phyloP scores from a whole-genome alignment of 2,329 filamentous ascomycete genomes.

The Moelleriella libera region DNA sequence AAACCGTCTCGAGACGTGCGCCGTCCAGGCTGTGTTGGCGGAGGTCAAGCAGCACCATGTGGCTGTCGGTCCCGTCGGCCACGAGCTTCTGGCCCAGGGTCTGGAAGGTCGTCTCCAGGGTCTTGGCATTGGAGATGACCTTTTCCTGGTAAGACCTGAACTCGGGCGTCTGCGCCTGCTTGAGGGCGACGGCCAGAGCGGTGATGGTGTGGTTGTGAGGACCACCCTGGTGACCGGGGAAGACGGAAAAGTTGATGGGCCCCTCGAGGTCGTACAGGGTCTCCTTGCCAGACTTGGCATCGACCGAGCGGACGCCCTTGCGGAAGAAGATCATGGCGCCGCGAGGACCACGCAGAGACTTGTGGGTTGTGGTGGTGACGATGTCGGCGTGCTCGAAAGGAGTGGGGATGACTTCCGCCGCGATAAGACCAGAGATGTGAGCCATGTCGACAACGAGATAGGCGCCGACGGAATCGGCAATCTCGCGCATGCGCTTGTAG shows the following conservation, averaged over 20 bases:
- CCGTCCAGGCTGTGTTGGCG: slow-evolving; percentile 79
- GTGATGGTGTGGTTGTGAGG: slow-evolving; percentile 99
- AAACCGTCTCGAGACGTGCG: slow-evolving; percentile 85
- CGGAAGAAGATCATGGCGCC: slow-evolving; percentile 99
- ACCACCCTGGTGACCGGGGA: slow-evolving; percentile 96
- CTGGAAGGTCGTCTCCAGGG: slow-evolving; percentile 75
- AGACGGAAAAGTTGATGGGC: slow-evolving; percentile 97
- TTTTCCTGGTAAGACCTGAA: slow-evolving; percentile 91
- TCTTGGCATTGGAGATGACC: slow-evolving; percentile 86
- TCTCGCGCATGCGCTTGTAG: slow-evolving; percentile 90
- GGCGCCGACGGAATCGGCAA: slow-evolving; percentile 82
- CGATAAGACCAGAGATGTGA: slow-evolving; percentile 92
- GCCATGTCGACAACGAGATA: slow-evolving; percentile 98
- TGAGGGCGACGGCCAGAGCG: slow-evolving; percentile 82
- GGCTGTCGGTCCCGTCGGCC: slow-evolving; percentile 89
- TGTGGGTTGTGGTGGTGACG: slow-evolving; percentile 97
- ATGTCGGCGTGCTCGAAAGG: slow-evolving; percentile 90
- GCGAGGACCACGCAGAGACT: slow-evolving; percentile 91
- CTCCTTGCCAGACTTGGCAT: slow-evolving; percentile 84
- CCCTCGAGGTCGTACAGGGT: slow-evolving; percentile 85
- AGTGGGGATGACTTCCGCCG: slow-evolving; percentile 82
- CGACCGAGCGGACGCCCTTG: slow-evolving; percentile 82
- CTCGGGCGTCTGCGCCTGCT: slow-evolving; percentile 80
- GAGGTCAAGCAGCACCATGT: slow-evolving; percentile 92
- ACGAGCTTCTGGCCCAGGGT: slow-evolving; percentile 86